Evolutionary conservation across 108 stramenopile species (phyloP).

Genomic region (Chaetoceros tenuissimus): DNA sequence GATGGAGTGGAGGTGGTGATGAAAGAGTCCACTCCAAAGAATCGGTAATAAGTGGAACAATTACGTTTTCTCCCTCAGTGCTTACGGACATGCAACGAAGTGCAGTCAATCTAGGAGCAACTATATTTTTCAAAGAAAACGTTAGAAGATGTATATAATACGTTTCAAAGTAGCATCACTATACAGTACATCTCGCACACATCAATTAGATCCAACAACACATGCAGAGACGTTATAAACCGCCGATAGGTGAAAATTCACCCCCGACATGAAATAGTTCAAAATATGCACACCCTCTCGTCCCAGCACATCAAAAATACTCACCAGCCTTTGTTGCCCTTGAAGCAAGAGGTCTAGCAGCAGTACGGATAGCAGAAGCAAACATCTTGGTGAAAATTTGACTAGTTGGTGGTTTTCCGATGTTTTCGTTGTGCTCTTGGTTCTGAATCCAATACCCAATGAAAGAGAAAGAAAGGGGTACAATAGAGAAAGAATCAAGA

Average conservation of each 20-base stretch:
- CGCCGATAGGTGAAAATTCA: background rate
- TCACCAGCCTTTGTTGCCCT: background rate
- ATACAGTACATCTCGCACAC: background rate
- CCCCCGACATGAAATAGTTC: background rate
- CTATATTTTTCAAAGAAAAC: background rate
- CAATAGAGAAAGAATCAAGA: too few species aligned
- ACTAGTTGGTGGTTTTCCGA: too few species aligned
- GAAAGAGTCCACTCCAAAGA: conserved; percentile 95
- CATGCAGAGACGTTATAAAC: background rate
- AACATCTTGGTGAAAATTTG: too few species aligned
- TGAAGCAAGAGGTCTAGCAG: background rate
- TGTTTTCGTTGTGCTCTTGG: too few species aligned
- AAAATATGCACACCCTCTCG: background rate
- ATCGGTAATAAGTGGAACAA: conserved; percentile 85
- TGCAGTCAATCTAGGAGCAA: background rate
- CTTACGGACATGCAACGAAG: background rate
- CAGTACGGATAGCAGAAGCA: background rate
- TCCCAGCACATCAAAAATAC: background rate
- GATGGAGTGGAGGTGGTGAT: conserved; percentile 93
- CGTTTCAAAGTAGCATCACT: background rate
- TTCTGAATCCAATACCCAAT: too few species aligned
- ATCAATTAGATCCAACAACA: background rate
- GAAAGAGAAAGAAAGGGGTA: too few species aligned
- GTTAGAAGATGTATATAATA: background rate
- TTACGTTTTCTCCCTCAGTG: conserved; percentile 67